These are phyloP conservation scores for Wickerhamomyces rabaulensis DNA, from an alignment of 805 yeast species.

Conservation along the genomic window DNA sequence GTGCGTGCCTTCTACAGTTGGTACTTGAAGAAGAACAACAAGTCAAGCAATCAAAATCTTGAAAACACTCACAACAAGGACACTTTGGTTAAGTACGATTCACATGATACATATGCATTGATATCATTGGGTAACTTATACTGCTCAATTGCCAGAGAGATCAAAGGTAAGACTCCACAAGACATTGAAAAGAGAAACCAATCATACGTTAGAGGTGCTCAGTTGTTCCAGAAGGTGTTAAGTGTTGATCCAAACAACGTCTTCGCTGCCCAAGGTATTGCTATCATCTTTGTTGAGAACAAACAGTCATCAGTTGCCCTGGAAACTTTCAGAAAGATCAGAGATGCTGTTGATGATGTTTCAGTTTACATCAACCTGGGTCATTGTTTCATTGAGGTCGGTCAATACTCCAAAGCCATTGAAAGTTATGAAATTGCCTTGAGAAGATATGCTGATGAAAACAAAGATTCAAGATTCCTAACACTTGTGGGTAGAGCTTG, in stretches of 20 bases:
- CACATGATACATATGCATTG: conserved; percentile 87
- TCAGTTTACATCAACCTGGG: conserved; percentile 83
- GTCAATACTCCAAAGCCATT: conserved; percentile 79
- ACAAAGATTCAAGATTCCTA: conserved; percentile 59
- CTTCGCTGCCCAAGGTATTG: conserved; percentile 97
- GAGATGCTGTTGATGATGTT: conserved; percentile 84
- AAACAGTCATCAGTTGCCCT: conserved; percentile 70
- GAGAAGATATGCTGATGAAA: conserved; percentile 51
- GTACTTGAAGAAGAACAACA: conserved; percentile 62
- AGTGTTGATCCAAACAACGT: conserved; percentile 80
- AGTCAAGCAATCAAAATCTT: conserved; percentile 37
- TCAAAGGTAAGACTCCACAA: conserved; percentile 40
- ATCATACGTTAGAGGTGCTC: conserved; percentile 86
- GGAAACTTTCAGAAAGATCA: conserved; percentile 79
- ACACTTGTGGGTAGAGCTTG: conserved; percentile 84
- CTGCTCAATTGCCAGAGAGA: conserved; percentile 74
- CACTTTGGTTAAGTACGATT: conserved; percentile 74
- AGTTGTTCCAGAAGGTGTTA: conserved; percentile 82
- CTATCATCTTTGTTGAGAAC: conserved; percentile 85
- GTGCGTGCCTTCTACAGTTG: conserved; percentile 90
- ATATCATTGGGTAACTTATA: conserved; percentile 88
- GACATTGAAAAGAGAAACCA: conserved; percentile 59
- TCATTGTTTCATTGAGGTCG: conserved; percentile 77
- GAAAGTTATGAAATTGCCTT: conserved; percentile 84
- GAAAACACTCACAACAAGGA: conserved; percentile 82